A percentile compares a stretch with the other conserved stretches of the same genome.
Evolutionary conservation across 345 rosid genomes (phyloP).

Genomic region (Combretum micranthum): DNA sequence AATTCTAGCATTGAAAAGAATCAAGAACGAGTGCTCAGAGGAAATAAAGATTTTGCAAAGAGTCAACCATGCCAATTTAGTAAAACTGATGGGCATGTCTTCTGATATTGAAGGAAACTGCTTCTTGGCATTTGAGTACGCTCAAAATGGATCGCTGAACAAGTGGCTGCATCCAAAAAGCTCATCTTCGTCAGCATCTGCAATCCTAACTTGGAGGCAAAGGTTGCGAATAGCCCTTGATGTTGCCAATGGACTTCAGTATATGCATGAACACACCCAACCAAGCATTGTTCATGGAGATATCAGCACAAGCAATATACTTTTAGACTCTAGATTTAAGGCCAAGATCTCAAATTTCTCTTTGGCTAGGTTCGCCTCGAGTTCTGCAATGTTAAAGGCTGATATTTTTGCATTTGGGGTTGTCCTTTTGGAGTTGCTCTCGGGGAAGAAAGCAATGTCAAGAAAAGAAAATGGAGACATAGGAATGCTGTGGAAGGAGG

Average conservation of each 20-base stretch:
- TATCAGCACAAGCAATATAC: conserved; percentile 44
- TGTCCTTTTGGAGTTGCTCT: conserved; percentile 50
- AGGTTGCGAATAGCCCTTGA: conserved; percentile 48
- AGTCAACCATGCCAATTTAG: conserved; percentile 59
- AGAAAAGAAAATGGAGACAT: conserved; percentile 40
- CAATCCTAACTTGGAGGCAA: conserved; percentile 38
- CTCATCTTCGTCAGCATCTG: conserved; percentile 7
- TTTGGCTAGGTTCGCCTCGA: conserved; percentile 29
- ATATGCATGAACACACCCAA: conserved; percentile 54
- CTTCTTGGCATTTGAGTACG: conserved; percentile 59
- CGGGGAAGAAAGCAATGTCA: conserved; percentile 42
- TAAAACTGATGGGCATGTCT: conserved; percentile 47
- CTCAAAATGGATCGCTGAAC: conserved; percentile 47
- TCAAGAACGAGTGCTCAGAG: conserved; percentile 31
- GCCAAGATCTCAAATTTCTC: conserved; percentile 58
- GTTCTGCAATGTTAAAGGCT: conserved; percentile 27
- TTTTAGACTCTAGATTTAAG: conserved; percentile 42
- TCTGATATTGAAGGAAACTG: conserved; percentile 23
- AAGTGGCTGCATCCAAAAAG: conserved; percentile 38
- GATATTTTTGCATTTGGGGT: conserved; percentile 60
- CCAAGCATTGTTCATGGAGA: conserved; percentile 50
- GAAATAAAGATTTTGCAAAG: conserved; percentile 48
- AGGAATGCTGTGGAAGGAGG: conserved; percentile 33
- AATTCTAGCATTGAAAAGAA: conserved; percentile 41
- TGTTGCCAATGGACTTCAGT: conserved; percentile 55